Base-by-base conservation (phyloP, 2,329 filamentous ascomycete genomes). In the Botrytis fabae region DNA sequence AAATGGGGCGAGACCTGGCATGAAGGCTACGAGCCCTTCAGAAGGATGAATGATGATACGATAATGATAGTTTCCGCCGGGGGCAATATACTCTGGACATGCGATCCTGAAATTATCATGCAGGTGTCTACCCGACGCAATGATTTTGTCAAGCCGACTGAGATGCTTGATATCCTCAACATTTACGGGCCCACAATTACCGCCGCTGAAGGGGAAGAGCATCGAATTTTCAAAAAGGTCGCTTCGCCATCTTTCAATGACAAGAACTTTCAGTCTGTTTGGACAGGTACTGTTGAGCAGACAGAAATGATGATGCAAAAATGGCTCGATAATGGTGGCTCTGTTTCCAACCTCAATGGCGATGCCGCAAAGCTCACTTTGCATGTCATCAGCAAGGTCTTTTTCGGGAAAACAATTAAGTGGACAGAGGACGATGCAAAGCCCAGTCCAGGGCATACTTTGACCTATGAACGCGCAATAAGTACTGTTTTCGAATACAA, bases 171-270 rank as follows among this genome's bases (percentile, higher is more conserved):
- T 16, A 69, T 60, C 8, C 51, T 69, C 32, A 60, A 69, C 18
- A 44, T 69, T 18, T 69, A 69, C 16, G 66, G 66, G 32, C 66
- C 66, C 12, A 69, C 46, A 38, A 69, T 69, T 44, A 69, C 51
- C n/a, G 32, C 65, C 5, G 32, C 66, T 42, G 66, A 69, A 32
- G 66, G 66, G 9, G 51, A 69, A 59, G 66, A 69, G n/a, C 66
- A 60, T 22, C 51, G 66, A 0, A 25, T 69, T 4, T 59, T 40
- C 66, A 69, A 42, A 22, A 69, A 69, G 22, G 51, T 69, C 18
- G 51, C 66, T 69, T 60, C 51, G 51, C 51, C 66, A n/a, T 69
- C 51, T 2, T 69, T 69, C n/a, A 69, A 69, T 25, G 66, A 69
- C 38, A 42, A 69, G 4, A 69, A 44, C 18, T 69, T 40, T 60